Conservation (phyloP, 257 asterid species). For the Petunia secreta region DNA sequence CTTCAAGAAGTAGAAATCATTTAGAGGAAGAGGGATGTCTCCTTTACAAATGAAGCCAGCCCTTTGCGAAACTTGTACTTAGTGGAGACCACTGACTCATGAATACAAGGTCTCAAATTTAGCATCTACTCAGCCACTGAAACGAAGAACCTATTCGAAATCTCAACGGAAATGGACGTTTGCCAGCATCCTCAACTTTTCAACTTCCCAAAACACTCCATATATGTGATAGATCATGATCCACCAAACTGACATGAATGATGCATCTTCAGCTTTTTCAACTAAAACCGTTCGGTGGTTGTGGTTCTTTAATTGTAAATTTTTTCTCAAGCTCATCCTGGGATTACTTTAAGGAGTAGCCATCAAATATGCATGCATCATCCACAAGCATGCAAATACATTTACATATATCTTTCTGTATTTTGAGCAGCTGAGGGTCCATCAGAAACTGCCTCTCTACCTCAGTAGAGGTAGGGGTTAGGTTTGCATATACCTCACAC, state of each 20-base stretch:
- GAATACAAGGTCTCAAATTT: background rate
- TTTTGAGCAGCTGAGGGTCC: background rate
- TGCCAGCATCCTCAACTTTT: background rate
- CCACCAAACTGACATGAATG: background rate
- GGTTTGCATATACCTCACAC: too few relatives aligned
- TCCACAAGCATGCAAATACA: background rate
- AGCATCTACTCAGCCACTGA: background rate
- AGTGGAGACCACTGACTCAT: background rate
- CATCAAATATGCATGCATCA: background rate
- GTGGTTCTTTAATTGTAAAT: conserved; percentile 5
- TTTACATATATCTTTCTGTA: background rate
- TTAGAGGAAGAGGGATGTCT: background rate
- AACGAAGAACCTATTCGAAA: background rate
- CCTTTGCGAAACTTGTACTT: background rate
- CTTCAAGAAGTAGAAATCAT: background rate
- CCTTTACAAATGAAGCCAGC: background rate
- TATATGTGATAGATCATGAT: background rate
- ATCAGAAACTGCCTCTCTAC: too few relatives aligned
- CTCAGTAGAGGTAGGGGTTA: too few relatives aligned
- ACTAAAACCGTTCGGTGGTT: background rate
- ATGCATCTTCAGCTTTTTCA: background rate
- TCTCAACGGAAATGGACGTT: background rate
- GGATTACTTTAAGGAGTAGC: background rate
- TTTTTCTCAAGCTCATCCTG: background rate
- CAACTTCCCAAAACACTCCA: conserved; percentile 13